phyloP scores from a whole-genome alignment of 495 filamentous ascomycete genomes.

The Copromyces sp. region DNA sequence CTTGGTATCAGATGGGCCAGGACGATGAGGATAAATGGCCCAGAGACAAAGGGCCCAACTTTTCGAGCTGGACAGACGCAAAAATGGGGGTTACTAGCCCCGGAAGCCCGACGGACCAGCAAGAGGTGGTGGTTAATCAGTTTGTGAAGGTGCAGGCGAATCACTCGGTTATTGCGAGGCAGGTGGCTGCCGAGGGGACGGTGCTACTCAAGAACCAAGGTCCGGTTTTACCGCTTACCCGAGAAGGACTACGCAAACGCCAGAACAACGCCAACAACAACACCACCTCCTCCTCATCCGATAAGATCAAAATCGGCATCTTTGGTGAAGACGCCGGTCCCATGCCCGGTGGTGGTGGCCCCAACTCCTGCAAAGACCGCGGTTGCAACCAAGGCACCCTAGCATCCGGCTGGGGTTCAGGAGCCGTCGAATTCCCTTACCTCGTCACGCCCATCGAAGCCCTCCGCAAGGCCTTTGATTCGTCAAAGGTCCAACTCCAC shows the following conservation, averaged over 20 bases:
- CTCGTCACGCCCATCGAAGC: slow-evolving; percentile 62
- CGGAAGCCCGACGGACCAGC: slow-evolving; percentile 46
- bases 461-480: slow-evolving; percentile 49
- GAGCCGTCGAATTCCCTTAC: slow-evolving; percentile 80
- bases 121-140: slow-evolving; percentile 58
- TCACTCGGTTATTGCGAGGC: slow-evolving; percentile 58
- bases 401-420: slow-evolving; percentile 82
- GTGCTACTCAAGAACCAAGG: slow-evolving; percentile 75
- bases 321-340: slow-evolving; percentile 81
- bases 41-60: slow-evolving; percentile 63
- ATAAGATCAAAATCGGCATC: slow-evolving; percentile 55
- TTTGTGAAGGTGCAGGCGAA: slow-evolving; percentile 64
- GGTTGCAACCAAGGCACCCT: slow-evolving; percentile 78
- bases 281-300: slow-evolving; percentile 3
- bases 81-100: slow-evolving; percentile 52
- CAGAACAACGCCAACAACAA: neutral
- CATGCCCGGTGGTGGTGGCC: slow-evolving; percentile 37
- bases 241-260: slow-evolving; percentile 18
- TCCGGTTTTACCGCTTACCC: slow-evolving; percentile 51
- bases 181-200: slow-evolving; percentile 74
- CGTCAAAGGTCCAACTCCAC: slow-evolving; percentile 47
- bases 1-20: slow-evolving; percentile 87
- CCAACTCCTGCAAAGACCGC: neutral
- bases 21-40: slow-evolving; percentile 58
- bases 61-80: slow-evolving; percentile 81